These are phyloP conservation scores for Coemansia sp. DNA, from an alignment of 192 early-diverging fungal genomes.

Conservation along the genomic window DNA sequence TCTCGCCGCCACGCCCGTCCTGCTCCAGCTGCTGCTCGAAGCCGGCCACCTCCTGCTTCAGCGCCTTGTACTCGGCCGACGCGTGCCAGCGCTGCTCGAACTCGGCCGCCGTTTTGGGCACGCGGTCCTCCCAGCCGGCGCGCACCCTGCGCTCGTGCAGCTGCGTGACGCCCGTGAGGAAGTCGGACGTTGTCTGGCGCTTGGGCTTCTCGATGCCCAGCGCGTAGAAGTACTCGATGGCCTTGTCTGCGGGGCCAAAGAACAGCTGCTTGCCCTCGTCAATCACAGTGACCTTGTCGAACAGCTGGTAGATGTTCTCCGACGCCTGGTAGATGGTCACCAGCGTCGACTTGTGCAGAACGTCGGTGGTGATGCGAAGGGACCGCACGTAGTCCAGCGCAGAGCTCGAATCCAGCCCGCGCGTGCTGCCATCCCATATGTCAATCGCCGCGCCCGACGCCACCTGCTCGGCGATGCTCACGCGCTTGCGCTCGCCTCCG, in stretches of 20 bases:
- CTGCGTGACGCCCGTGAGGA: constrained; percentile 65
- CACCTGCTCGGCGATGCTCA: constrained; percentile 77
- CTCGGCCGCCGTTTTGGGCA: constrained; percentile 61
- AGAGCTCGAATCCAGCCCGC: constrained; percentile 77
- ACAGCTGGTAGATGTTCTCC: constrained; percentile 64
- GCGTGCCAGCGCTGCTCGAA: constrained; percentile 61
- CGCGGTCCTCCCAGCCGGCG: constrained; percentile 57
- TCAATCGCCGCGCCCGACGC: constrained; percentile 62
- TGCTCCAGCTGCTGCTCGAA: constrained; percentile 50
- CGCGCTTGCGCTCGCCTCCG: constrained; percentile 79
- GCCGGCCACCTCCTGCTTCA: constrained; percentile 43
- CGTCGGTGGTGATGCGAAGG: constrained; percentile 71
- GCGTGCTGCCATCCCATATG: constrained; percentile 71
- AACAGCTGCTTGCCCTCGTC: constrained; percentile 57
- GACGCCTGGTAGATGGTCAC: constrained; percentile 74
- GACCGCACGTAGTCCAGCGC: constrained; percentile 78
- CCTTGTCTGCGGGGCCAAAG: constrained; percentile 55
- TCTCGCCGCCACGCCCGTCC: constrained; percentile 35
- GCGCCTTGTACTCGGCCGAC: constrained; percentile 44
- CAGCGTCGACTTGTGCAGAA: constrained; percentile 64
- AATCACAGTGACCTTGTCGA: constrained; percentile 58
- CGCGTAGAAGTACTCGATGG: constrained; percentile 54
- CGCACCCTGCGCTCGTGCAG: constrained; percentile 57
- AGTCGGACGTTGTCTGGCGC: constrained; percentile 63
- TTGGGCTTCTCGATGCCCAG: constrained; percentile 57